Base-by-base conservation (phyloP, 1,284 basidiomycete species). In the Pseudozyma sp. region DNA sequence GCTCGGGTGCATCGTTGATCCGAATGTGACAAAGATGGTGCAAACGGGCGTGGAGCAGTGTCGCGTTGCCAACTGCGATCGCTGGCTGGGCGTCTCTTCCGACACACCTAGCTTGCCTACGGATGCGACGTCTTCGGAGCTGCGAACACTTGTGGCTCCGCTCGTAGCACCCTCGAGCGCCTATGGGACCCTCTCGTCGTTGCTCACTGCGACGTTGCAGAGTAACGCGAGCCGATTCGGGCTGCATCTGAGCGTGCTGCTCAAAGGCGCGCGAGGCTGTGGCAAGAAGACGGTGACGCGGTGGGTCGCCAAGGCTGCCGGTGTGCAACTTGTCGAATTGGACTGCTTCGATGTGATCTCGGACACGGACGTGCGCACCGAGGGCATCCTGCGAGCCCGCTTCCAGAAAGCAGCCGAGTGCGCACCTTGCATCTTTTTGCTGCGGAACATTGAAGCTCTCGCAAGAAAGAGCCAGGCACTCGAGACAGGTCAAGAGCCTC, bases 391-490 rank as follows among this genome's bases (percentile, higher is more conserved):
- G 0, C 88, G 89, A 34, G 90, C 91, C 6, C 88, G 90, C 4
- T 90, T 97, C 72, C 93, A 94, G 55, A 90, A 91, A 84, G 94
- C 94, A 0, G 86, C 88, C 9, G 86, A 88, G 8, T 94, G 92
- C 80, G 90, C 93, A 0, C 97, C 97, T 0, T 96, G 93, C 79
- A 87, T 98, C 39, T 85, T 99, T 16, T 85, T 97, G 2, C 86
- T 99, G 45, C 88, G 91, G 16, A 90, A 97, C 77, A 86, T 94
- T 24, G 94, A 99, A 76, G 95, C 92, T 0, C 86, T 99, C 10
- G 88, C 89, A 5, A 88, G 91, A 69, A 90, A 89, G 34, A 90
- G 90, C 0, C 92, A 92, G 79, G 86, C 86, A 3, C 84, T 88
- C 14, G 90, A 92, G 69, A 87, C 89, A 29, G 90, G 89, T 1